Evolutionary conservation across 208 protist species (phyloP).

Genomic region (Vickermania spadyakhi): DNA sequence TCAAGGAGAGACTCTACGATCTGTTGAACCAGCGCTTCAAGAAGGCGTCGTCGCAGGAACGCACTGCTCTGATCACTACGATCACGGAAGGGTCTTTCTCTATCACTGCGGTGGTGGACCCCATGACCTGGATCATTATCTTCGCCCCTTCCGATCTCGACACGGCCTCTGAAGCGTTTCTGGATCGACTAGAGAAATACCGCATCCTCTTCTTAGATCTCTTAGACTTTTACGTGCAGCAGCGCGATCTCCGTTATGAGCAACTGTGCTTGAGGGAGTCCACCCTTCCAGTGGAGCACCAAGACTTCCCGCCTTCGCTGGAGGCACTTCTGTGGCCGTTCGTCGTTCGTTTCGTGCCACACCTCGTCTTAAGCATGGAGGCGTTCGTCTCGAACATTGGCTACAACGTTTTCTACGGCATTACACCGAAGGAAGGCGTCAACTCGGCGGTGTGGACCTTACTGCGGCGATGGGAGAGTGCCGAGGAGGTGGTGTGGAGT

Average conservation of each 20-base stretch:
- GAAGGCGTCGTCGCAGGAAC: not conserved
- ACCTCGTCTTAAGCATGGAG: not conserved
- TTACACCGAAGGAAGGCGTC: not conserved
- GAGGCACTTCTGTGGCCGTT: not conserved
- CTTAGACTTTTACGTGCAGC: not conserved
- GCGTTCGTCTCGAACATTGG: not conserved
- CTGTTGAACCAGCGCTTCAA: not conserved
- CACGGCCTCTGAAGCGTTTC: not conserved
- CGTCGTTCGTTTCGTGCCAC: not conserved
- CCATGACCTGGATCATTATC: not conserved
- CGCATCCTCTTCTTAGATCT: not conserved
- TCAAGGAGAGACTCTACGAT: not conserved
- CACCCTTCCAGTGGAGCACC: too few species aligned
- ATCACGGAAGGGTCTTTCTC: not conserved
- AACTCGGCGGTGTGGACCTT: not conserved
- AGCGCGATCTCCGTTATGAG: too few species aligned
- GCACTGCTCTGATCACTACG: not conserved
- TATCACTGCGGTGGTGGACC: not conserved
- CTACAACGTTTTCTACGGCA: not conserved
- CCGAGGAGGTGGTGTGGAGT: too few species aligned
- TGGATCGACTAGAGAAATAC: not conserved
- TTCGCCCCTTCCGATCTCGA: not conserved
- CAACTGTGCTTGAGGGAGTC: too few species aligned
- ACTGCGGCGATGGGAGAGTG: not conserved
- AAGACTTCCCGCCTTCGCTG: too few species aligned